These are phyloP conservation scores for Lactifluus piperatus DNA, from an alignment of 768 basidiomycete species.

Conservation along the genomic window DNA sequence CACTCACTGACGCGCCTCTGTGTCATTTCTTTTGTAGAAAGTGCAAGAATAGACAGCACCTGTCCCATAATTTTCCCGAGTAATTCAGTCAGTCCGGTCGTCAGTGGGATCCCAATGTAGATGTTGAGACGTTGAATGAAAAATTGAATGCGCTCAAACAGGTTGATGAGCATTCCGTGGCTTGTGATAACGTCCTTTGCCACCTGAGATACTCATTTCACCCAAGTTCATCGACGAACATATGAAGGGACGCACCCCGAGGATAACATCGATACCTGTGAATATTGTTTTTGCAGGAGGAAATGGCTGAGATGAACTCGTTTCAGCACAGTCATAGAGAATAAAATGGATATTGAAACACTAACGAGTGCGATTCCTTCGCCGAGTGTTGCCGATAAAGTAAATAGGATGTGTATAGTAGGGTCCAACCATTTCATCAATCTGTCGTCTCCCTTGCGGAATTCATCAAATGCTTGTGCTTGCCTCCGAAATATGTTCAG, in stretches of 20 bases:
- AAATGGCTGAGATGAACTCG: not conserved
- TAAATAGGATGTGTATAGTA: not conserved
- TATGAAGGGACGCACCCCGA: not conserved
- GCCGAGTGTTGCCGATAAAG: not conserved
- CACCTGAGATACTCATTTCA: not conserved
- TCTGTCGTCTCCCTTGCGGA: not conserved
- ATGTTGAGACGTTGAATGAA: constrained; percentile 1
- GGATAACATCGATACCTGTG: not conserved
- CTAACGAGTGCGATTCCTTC: not conserved
- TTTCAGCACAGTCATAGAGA: not conserved
- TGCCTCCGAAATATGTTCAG: not conserved
- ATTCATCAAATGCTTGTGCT: not conserved
- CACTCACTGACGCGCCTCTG: not conserved
- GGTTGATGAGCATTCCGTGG: not conserved
- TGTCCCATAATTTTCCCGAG: not conserved
- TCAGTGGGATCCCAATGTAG: not conserved
- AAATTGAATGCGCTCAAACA: not conserved
- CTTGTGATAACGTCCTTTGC: not conserved
- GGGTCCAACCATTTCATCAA: not conserved
- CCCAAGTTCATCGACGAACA: not conserved
- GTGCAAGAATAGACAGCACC: not conserved
- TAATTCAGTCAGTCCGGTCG: not conserved
- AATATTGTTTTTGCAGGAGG: not conserved
- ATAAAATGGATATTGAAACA: not conserved
- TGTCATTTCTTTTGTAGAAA: not conserved